These are phyloP conservation scores for Phytophthora sansomeana DNA, from an alignment of 352 stramenopile species.

Conservation along the genomic window DNA sequence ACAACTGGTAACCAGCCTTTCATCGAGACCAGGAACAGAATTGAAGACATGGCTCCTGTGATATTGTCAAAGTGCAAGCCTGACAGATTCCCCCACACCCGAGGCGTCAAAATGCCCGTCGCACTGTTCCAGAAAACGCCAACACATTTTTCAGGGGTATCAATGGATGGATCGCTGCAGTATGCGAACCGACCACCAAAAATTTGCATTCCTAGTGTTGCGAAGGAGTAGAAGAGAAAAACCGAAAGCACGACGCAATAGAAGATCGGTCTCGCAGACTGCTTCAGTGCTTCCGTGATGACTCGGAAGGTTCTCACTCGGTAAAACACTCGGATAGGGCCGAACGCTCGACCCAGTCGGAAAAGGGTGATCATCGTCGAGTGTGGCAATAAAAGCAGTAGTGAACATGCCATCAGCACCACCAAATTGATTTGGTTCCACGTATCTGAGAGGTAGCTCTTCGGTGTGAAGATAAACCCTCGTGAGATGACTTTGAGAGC, in stretches of 20 bases:
- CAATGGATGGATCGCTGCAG: constrained; percentile 77
- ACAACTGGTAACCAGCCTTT: constrained; percentile 88
- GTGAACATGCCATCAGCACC: constrained; percentile 76
- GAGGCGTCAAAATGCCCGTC: constrained; percentile 63
- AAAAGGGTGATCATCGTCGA: constrained; percentile 83
- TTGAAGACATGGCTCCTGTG: constrained; percentile 72
- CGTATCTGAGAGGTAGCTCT: constrained; percentile 82
- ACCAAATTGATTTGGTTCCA: constrained; percentile 91
- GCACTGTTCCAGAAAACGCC: constrained; percentile 70
- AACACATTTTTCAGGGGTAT: constrained; percentile 55
- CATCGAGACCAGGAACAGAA: constrained; percentile 86
- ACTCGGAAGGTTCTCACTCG: constrained; percentile 86
- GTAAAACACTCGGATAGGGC: constrained; percentile 87
- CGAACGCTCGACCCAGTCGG: constrained; percentile 77
- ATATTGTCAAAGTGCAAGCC: constrained; percentile 89
- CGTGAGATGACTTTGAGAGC: constrained; percentile 83
- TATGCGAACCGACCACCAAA: constrained; percentile 83
- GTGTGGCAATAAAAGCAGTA: constrained; percentile 75
- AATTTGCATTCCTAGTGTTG: constrained; percentile 87
- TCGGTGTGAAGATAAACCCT: constrained; percentile 80
- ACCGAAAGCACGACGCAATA: constrained; percentile 83
- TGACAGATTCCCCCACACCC: constrained; percentile 82
- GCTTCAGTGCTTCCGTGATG: constrained; percentile 82
- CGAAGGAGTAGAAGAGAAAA: constrained; percentile 88
- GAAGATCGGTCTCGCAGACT: constrained; percentile 79